Base-by-base conservation (phyloP, 2,329 filamentous ascomycete genomes). In the Penicillium sp. region DNA sequence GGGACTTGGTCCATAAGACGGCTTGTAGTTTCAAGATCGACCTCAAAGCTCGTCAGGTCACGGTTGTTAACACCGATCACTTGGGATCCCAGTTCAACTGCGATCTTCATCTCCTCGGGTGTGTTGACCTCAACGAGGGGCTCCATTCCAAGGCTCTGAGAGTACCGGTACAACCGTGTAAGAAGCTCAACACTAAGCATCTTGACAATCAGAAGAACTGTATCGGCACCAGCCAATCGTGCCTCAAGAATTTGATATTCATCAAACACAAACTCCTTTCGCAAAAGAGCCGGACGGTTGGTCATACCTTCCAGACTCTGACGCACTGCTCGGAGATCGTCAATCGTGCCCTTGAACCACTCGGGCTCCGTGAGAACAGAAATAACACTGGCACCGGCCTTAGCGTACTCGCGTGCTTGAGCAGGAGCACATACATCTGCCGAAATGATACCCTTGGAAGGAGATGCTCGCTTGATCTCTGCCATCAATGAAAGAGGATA, bases 341-440 rank as follows among this genome's bases (percentile, higher is more conserved):
- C 92, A 54, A 99, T 92, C 72, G 88, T 95, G 43, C 94, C 94
- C 75, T 96, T 97, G 79, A 99, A 99, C 94, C 94, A 99, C 67
- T 97, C 89, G 0, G 95, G 94, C 73, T 99, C 94, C 0, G 94
- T 99, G 42, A 99, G 81, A n/a, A 99, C 94, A 1, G 94, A 97
- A 60, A 99, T 99, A 35, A 95, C 90, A 69, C 92, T 97, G 43
- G 94, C 94, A 13, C 94, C 95, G 6, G 94, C 92, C 46, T 94
- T 81, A 9, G 95, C 94, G 70, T 99, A 99, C 61, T 88, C 90
- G 57, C 86, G 85, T 38, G 95, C 94, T 72, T 99, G 94, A 5
- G 87, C 85, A 22, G 94, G 91, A 9, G 94, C 94, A 63, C 88
- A 94, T 20, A 92, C 88, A 24, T 90, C 84, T 2, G 95, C 80